These are phyloP conservation scores for Pseudocercospora musae DNA, from an alignment of 2,329 filamentous ascomycete species.

Conservation along the genomic window DNA sequence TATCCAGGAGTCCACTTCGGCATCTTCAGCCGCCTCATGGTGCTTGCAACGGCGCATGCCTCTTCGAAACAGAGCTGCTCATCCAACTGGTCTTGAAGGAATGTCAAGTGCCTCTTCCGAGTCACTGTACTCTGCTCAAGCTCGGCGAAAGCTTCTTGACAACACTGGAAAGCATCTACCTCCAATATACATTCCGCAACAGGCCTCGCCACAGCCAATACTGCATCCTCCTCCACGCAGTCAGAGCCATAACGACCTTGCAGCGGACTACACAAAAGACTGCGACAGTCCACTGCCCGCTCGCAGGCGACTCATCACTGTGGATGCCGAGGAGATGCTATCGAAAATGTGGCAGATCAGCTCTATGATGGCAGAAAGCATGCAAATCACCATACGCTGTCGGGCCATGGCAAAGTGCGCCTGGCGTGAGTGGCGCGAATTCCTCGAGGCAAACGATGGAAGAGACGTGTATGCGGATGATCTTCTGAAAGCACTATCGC, in stretches of 20 bases:
- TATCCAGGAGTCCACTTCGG: background rate
- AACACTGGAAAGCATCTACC: background rate
- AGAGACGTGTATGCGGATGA: background rate
- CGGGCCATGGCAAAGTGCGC: slow-evolving; percentile 18
- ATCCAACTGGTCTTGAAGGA: background rate
- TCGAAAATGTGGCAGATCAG: slow-evolving; percentile 12
- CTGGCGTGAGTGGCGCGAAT: slow-evolving; percentile 18
- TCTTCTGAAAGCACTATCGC: slow-evolving; percentile 7
- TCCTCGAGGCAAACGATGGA: slow-evolving; percentile 7
- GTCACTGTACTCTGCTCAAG: background rate
- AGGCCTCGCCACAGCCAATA: background rate
- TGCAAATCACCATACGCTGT: slow-evolving; percentile 9
- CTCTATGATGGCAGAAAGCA: background rate
- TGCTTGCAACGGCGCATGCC: slow-evolving; percentile 10
- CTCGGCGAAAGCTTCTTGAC: background rate
- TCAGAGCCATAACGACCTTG: background rate
- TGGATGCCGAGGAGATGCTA: slow-evolving; percentile 12
- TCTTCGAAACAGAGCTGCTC: slow-evolving; percentile 9
- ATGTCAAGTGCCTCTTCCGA: background rate
- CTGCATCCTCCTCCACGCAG: background rate
- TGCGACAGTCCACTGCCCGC: background rate
- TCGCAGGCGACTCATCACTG: background rate
- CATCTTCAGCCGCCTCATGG: slow-evolving; percentile 6
- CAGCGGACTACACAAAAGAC: background rate
- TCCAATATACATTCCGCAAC: background rate